Base-by-base conservation (phyloP, 164 flowering plant genomes). In the Platanus orientalis region DNA sequence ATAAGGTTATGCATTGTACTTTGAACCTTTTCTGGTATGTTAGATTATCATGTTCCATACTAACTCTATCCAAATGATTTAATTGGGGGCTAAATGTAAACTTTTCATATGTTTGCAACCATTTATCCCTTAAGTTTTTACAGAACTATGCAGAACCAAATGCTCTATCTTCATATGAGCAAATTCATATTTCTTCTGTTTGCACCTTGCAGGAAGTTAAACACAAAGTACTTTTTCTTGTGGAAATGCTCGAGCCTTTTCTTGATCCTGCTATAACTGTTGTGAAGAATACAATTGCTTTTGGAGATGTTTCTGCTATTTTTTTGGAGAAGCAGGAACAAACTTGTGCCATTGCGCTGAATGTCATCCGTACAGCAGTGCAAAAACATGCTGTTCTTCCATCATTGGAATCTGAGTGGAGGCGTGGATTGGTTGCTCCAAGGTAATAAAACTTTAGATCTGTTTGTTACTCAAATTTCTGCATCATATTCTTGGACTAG, bases 211-310 rank as follows among this genome's bases (percentile, higher is more conserved):
- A 89, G 96, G 90, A 84, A 64, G 87, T 75, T 26, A 92, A 86
- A 76, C 86, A 84, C 69, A 83, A 65, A 60, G 67, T 89, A 70
- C 86, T 92, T 52, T 92, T 92, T 80, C 89, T 92, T 60, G 63
- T 92, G 68, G 96, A 92, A 82, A 83, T 92, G 94, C 77, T 92
- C 7, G 97, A 87, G 67, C 89, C 87, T 44, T 92, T 81, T 72
- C 89, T 92, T 58, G 89, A 87, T 74, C 96, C 92, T 73, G 87
- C 86, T 62, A 74, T 89, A 32, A 64, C 69, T 60, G 65, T 81
- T 49, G 58, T 72, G 48, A 81, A 72, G 70, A 81, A 72, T 66
- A 70, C 78, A 63, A 84, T 82, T 76, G 79, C 87, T 34, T 86
- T 87, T 76, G 89, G 88, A 51, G 89, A 83, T 71, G 78, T 83